These are phyloP conservation scores for Tremellales sp. DNA, from an alignment of 1,284 basidiomycete genomes.

Conservation along the genomic window DNA sequence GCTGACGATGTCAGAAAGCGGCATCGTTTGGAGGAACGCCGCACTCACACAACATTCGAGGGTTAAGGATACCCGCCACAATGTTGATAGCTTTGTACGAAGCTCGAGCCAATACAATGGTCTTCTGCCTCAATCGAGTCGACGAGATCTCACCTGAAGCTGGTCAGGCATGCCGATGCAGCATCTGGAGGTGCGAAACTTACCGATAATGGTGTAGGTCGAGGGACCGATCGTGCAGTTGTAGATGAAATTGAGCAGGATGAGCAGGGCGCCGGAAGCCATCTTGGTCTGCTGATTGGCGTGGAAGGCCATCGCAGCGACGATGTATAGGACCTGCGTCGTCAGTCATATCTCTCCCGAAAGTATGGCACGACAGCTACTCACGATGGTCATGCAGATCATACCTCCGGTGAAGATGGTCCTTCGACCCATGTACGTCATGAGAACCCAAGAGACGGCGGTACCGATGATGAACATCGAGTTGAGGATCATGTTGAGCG, in stretches of 20 bases:
- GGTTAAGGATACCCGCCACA: constrained; percentile 27
- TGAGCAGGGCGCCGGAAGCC: constrained; percentile 37
- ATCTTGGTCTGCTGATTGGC: constrained; percentile 10
- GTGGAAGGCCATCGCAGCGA: constrained; percentile 38
- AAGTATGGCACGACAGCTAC: background rate
- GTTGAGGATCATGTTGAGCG: constrained; percentile 34
- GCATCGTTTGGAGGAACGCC: background rate
- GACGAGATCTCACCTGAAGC: constrained; percentile 23
- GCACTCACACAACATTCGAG: constrained; percentile 7
- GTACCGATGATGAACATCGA: constrained; percentile 23
- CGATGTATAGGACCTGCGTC: constrained; percentile 42
- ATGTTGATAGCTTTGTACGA: constrained; percentile 40
- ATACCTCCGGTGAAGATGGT: constrained; percentile 51
- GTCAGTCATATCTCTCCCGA: background rate
- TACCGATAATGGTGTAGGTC: constrained; percentile 15
- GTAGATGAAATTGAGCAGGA: constrained; percentile 26
- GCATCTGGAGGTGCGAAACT: background rate
- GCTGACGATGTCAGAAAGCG: constrained; percentile 3
- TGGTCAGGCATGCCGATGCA: background rate
- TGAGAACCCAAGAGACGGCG: constrained; percentile 20
- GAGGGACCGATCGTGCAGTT: constrained; percentile 28
- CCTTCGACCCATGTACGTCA: constrained; percentile 46
- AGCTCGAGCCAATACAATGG: constrained; percentile 51
- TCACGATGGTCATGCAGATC: constrained; percentile 32
- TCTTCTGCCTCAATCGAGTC: constrained; percentile 33